Base-by-base conservation (phyloP, 148 eudicot species). In the Beta vulgaris region DNA sequence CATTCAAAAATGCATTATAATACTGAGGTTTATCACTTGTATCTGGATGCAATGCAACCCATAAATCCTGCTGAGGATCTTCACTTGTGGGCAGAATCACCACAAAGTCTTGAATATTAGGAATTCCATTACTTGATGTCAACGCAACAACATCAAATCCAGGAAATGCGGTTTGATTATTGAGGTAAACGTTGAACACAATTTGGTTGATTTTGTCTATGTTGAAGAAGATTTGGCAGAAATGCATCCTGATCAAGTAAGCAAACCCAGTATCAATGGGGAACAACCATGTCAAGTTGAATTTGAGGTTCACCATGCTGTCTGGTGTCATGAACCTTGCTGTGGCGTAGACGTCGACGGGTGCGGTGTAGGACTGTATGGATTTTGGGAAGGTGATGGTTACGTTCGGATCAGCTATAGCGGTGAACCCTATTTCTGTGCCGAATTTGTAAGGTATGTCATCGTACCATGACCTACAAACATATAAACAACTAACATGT, bases 191-290 rank as follows among this genome's bases (percentile, higher is more conserved):
- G 32, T 83, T 73, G 62, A 94, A 94, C 10, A 85, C 93, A 32
- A 89, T 85, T 77, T 90, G 93, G 77, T 94, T 94, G 40, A 1
- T 76, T 77, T 77, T 13, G 74, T 54, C 51, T 2, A 90, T 78
- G 9, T 80, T 59, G 19, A 57, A 49, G 60, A 74, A 80, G 23
- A 87, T 75, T 85, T 90, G 93, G 61, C 98, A 94, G 77, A 94
- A 91, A 81, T 94, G 98, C n/a, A 94, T 84, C 89, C 98, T 88
- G 55, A 94, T 89, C 72, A 94, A 78, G 78, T 91, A 94, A 39
- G 78, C 76, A 80, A 90, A 94, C 1, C 93, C 91, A 0, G 92
- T 79, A 64, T 94, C 96, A 23, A 91, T 86, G 0, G 86, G 49
- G 72, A 94, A 87, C 31, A 78, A 18, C 98, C 98, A 94, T 63